Conservation (phyloP, 306 rosid genomes). For the Cucumis hystrix region DNA sequence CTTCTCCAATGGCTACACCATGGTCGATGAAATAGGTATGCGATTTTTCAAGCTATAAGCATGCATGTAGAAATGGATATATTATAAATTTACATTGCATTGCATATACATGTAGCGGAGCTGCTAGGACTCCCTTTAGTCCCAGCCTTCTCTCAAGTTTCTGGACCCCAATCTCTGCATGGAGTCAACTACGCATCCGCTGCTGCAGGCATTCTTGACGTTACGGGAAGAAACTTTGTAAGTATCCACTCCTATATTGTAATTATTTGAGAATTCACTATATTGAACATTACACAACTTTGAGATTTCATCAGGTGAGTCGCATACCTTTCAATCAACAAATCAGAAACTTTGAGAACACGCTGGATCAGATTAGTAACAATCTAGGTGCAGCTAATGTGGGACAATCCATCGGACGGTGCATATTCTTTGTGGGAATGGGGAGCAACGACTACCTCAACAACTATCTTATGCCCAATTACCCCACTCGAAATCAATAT, state of each 20-base stretch:
- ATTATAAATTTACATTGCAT: no score
- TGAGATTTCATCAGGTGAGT: conserved; percentile 31
- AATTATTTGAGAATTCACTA: no score
- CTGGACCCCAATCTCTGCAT: conserved; percentile 41
- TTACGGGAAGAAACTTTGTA: conserved; percentile 84
- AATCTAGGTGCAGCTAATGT: conserved; percentile 42
- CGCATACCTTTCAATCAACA: conserved; percentile 77
- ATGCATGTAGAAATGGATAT: neutral
- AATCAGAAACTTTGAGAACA: conserved; percentile 62
- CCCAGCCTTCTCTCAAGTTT: conserved; percentile 55
- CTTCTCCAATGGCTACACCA: conserved; percentile 79
- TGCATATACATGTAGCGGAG: conserved; percentile 40
- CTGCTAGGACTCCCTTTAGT: conserved; percentile 79
- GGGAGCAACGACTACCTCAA: conserved; percentile 95
- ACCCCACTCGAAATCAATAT: conserved; percentile 52
- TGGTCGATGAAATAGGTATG: conserved; percentile 65
- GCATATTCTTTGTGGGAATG: conserved; percentile 82
- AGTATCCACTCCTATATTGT: neutral
- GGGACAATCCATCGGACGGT: conserved; percentile 27
- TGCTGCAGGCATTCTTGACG: conserved; percentile 88
- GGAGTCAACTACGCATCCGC: conserved; percentile 94
- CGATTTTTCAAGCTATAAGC: neutral
- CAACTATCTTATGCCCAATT: conserved; percentile 92
- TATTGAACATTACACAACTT: no score
- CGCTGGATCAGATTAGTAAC: conserved; percentile 42